Evolutionary conservation across 1,284 basidiomycete genomes (phyloP).

Genomic region (Baeospora myosura): DNA sequence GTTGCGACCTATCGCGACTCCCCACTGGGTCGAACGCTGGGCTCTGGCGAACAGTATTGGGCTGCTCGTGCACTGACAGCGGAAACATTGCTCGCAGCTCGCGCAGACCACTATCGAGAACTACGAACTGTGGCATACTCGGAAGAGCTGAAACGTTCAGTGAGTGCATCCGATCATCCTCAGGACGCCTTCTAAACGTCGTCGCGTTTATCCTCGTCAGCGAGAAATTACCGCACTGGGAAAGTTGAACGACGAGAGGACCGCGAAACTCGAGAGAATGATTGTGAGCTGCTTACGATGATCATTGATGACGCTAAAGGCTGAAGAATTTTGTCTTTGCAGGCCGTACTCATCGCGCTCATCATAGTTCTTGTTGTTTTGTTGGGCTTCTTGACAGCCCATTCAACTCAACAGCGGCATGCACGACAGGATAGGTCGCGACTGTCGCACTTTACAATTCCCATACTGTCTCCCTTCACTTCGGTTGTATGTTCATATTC

Average conservation of each 20-base stretch:
- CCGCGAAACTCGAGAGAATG: conserved; percentile 41
- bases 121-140: conserved; percentile 29
- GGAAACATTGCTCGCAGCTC: conserved; percentile 45
- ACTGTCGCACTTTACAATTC: conserved; percentile 61
- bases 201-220: conserved; percentile 21
- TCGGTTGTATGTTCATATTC: conserved; percentile 41
- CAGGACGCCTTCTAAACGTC: conserved; percentile 1
- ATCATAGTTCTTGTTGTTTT: conserved; percentile 32
- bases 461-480: conserved; percentile 60
- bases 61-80: conserved; percentile 52
- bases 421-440: conserved; percentile 27
- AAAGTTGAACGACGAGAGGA: conserved; percentile 35
- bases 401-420: conserved; percentile 19
- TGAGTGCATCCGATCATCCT: conserved; percentile 20
- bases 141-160: conserved; percentile 40
- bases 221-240: conserved; percentile 32
- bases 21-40: not conserved
- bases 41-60: conserved; percentile 51
- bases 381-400: conserved; percentile 37
- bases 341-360: conserved; percentile 36
- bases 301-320: not conserved
- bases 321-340: conserved; percentile 3
- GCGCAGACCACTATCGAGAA: conserved; percentile 39
- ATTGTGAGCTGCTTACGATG: conserved; percentile 32
- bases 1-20: not conserved